These are phyloP conservation scores for Cotoneaster glaucophyllus DNA, from an alignment of 306 rosid species.

Conservation along the genomic window DNA sequence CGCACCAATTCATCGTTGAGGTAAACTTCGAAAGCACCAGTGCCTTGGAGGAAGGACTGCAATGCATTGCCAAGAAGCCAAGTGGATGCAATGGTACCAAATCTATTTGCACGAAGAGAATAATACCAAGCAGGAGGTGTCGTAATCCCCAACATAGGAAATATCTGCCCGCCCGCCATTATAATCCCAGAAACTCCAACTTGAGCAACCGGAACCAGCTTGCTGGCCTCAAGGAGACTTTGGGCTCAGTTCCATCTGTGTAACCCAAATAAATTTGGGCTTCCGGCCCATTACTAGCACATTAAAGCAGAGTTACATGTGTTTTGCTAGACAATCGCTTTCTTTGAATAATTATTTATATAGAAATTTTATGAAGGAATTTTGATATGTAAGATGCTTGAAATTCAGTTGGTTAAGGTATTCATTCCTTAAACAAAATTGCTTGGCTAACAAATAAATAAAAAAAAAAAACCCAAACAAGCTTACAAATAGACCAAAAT, in stretches of 20 bases:
- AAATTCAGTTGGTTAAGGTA: no score
- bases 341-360: no score
- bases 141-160: conserved; percentile 54
- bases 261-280: neutral
- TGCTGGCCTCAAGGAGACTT: conserved; percentile 16
- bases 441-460: no score
- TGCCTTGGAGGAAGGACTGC: conserved; percentile 72
- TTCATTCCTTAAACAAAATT: no score
- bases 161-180: conserved; percentile 68
- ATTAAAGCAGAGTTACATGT: neutral
- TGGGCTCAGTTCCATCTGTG: neutral
- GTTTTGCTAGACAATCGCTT: no score
- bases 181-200: conserved; percentile 52
- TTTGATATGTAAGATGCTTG: no score
- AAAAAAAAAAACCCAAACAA: no score
- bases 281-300: neutral
- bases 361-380: no score
- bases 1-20: conserved; percentile 74
- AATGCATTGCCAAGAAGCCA: conserved; percentile 85
- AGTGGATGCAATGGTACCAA: conserved; percentile 60
- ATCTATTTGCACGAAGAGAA: conserved; percentile 62
- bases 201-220: conserved; percentile 65
- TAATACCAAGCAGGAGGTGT: conserved; percentile 72
- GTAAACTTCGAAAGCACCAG: conserved; percentile 79
- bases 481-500: no score